Percentiles rank a stretch among this genome's conserved stretches.
phyloP scores from a whole-genome alignment of 768 basidiomycete genomes.

The Lactarius hatsudake region DNA sequence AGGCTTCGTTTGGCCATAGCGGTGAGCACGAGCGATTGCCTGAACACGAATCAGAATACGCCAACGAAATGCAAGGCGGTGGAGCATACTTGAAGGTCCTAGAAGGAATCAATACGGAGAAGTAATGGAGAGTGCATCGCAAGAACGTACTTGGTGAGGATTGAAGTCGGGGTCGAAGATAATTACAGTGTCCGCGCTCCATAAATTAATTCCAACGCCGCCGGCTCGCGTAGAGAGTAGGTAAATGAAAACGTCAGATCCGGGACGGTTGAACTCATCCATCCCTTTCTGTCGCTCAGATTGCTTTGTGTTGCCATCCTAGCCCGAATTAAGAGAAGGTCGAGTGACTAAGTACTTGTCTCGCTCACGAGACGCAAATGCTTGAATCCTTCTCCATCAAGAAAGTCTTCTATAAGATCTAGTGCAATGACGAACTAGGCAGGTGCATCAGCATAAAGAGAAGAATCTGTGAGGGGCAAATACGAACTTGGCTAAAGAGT shows the following conservation, averaged over 20 bases:
- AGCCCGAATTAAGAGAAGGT: conserved; percentile 9
- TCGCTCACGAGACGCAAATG: conserved; percentile 69
- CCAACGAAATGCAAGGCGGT: conserved; percentile 4
- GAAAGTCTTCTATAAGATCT: conserved; percentile 85
- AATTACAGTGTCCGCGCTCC: conserved; percentile 86
- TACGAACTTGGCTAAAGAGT: conserved; percentile 82
- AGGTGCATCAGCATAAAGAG: not conserved
- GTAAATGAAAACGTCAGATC: conserved; percentile 88
- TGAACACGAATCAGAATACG: conserved; percentile 34
- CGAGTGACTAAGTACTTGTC: conserved; percentile 16
- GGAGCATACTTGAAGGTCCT: conserved; percentile 83
- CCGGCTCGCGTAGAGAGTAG: conserved; percentile 83
- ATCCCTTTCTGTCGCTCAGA: conserved; percentile 87
- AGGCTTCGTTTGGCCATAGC: conserved; percentile 93
- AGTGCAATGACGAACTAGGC: conserved; percentile 82
- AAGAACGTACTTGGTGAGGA: conserved; percentile 77
- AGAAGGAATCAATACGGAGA: conserved; percentile 11
- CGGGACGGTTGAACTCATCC: conserved; percentile 89
- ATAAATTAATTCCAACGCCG: conserved; percentile 44
- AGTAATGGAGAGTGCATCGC: not conserved
- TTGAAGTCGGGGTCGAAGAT: conserved; percentile 97
- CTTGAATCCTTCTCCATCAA: conserved; percentile 74
- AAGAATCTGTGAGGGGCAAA: not conserved
- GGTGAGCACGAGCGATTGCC: conserved; percentile 93
- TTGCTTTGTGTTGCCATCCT: conserved; percentile 91